Conservation (phyloP, 2,329 filamentous ascomycete species). For the Purpureocillium takamizusanense region DNA sequence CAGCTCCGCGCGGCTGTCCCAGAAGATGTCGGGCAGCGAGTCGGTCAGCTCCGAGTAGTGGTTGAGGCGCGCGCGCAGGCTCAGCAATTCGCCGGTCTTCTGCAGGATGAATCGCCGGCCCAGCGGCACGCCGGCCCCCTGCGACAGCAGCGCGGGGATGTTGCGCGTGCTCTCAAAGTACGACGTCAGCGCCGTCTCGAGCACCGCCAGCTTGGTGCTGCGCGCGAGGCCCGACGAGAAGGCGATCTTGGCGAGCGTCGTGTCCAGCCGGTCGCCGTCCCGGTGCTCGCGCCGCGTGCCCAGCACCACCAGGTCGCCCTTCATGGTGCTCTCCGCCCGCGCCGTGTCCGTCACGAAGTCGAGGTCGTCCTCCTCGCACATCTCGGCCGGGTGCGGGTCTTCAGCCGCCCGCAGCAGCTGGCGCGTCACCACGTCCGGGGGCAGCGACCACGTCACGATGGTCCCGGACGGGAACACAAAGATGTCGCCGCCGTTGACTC, state of each 20-base stretch:
- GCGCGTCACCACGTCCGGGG: slow-evolving; percentile 64
- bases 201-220: slow-evolving; percentile 85
- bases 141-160: slow-evolving; percentile 71
- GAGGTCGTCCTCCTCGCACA: slow-evolving; percentile 79
- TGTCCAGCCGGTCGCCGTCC: slow-evolving; percentile 40
- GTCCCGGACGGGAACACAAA: slow-evolving; percentile 95
- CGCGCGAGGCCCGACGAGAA: slow-evolving; percentile 91
- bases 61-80: slow-evolving; percentile 84
- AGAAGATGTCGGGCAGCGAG: slow-evolving; percentile 90
- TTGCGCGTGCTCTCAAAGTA: slow-evolving; percentile 82
- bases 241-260: slow-evolving; percentile 83
- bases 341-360: slow-evolving; percentile 72
- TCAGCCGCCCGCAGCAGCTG: slow-evolving; percentile 69
- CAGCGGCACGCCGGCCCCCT: slow-evolving; percentile 37
- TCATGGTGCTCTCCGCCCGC: slow-evolving; percentile 66
- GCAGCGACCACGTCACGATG: slow-evolving; percentile 84
- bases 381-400: slow-evolving; percentile 57
- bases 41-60: slow-evolving; percentile 96
- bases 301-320: slow-evolving; percentile 80
- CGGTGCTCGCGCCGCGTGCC: slow-evolving; percentile 57
- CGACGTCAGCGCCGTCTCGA: slow-evolving; percentile 71
- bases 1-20: slow-evolving; percentile 84
- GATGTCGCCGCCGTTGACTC: slow-evolving; percentile 66
- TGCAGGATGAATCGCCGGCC: slow-evolving; percentile 72
- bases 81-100: slow-evolving; percentile 87